Evolutionary conservation across 768 basidiomycete genomes (phyloP).

Genomic region (Auriscalpium vulgare): DNA sequence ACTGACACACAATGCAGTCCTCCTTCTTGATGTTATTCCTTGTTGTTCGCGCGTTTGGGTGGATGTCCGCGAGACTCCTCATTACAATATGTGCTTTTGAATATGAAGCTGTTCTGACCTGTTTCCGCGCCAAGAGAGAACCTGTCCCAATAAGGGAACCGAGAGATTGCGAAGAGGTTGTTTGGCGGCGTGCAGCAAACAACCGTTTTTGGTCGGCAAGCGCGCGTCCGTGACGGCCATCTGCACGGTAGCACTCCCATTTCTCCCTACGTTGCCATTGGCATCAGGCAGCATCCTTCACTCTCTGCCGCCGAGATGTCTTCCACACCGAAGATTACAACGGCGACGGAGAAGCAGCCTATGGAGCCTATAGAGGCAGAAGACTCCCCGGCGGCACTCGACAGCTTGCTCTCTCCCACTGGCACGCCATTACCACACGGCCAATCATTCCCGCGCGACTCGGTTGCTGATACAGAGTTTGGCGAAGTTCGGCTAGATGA

Average conservation of each 20-base stretch:
- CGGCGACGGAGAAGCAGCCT: not conserved
- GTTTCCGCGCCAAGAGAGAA: not conserved
- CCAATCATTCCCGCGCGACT: conserved; percentile 8
- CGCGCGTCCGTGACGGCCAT: not conserved
- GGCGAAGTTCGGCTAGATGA: conserved; percentile 56
- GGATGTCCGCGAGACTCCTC: too few species aligned
- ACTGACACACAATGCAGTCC: too few species aligned
- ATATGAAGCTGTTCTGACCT: too few species aligned
- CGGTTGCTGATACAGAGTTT: conserved; percentile 26
- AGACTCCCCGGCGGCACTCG: conserved; percentile 16
- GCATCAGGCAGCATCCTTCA: not conserved
- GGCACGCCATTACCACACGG: conserved; percentile 13
- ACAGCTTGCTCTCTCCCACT: conserved; percentile 24
- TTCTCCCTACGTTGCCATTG: not conserved
- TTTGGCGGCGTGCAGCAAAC: not conserved
- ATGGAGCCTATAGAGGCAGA: not conserved
- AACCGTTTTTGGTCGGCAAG: not conserved
- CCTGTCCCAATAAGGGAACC: not conserved
- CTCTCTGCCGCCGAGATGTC: not conserved
- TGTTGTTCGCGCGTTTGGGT: too few species aligned
- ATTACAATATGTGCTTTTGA: too few species aligned
- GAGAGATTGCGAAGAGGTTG: not conserved
- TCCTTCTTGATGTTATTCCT: too few species aligned
- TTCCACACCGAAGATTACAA: not conserved
- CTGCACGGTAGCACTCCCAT: not conserved